Percentiles rank a stretch among this genome's conserved stretches.
Conservation (phyloP, 257 asterid species). For the Solanum paucissectum region DNA sequence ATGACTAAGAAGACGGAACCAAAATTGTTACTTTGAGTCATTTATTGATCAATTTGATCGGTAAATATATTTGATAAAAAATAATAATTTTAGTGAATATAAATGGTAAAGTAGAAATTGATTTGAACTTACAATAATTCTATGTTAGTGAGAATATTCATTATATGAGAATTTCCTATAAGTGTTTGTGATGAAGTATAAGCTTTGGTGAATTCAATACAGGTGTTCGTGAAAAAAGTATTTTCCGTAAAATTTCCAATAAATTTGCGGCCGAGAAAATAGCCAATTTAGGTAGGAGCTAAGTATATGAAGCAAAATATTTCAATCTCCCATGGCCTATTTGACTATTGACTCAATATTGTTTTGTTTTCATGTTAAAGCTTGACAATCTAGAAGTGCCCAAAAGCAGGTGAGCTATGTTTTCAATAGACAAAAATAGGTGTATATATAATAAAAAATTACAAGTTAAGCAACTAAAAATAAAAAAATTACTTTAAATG, state of each 20-base stretch:
- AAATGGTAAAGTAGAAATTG: too few species aligned
- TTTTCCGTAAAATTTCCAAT: too few species aligned
- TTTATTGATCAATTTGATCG: too few species aligned
- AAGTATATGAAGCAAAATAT: not conserved
- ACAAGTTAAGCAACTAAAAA: not conserved
- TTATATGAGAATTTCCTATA: too few species aligned
- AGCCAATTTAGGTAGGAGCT: not conserved
- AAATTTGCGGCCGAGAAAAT: rapidly evolving
- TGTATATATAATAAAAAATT: not conserved
- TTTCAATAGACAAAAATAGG: not conserved
- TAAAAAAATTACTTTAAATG: not conserved
- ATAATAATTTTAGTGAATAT: too few species aligned
- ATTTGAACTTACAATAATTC: too few species aligned
- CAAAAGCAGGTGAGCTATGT: not conserved
- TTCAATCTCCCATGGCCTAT: not conserved
- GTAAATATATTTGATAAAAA: too few species aligned
- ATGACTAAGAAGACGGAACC: too few species aligned
- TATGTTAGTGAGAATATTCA: too few species aligned
- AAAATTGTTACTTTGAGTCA: too few species aligned
- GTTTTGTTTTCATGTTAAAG: not conserved
- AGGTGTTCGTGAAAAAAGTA: rapidly evolving
- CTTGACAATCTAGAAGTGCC: not conserved
- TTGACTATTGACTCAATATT: not conserved
- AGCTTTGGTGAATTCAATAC: too few species aligned
- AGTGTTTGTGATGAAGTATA: too few species aligned